Conservation (phyloP, 352 stramenopile genomes). For the Phytopythium sindhum region DNA sequence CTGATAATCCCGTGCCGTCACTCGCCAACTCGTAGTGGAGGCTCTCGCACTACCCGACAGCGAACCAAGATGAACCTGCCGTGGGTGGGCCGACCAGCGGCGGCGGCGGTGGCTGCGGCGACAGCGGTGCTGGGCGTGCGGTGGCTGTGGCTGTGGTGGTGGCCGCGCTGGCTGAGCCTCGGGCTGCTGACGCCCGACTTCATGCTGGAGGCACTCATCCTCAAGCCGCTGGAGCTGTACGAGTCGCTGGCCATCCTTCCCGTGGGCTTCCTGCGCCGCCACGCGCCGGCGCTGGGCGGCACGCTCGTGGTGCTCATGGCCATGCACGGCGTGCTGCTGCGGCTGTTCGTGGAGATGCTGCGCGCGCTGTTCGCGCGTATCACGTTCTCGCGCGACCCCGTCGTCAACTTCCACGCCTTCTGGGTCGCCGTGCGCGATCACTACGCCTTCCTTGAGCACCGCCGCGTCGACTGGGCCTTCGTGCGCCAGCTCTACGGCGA, state of each 20-base stretch:
- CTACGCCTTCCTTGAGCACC: slow-evolving; percentile 55
- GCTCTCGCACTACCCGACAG: no score
- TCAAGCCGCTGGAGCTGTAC: slow-evolving; percentile 72
- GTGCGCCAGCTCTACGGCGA: slow-evolving; percentile 74
- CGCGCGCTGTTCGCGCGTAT: slow-evolving; percentile 67
- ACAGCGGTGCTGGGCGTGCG: slow-evolving; percentile 17
- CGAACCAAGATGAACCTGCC: not conserved
- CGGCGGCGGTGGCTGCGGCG: slow-evolving; percentile 7
- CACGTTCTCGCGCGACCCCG: slow-evolving; percentile 60
- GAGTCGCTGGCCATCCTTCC: slow-evolving; percentile 72
- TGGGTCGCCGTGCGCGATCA: slow-evolving; percentile 65
- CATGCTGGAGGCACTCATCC: slow-evolving; percentile 49
- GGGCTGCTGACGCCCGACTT: slow-evolving; percentile 38
- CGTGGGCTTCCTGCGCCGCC: slow-evolving; percentile 67
- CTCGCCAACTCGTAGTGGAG: not conserved
- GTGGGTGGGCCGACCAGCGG: not conserved
- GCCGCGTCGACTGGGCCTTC: slow-evolving; percentile 58
- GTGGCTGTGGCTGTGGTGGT: slow-evolving; percentile 6
- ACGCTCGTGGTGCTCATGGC: slow-evolving; percentile 78
- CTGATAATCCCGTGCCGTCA: no score
- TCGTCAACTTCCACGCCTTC: slow-evolving; percentile 70
- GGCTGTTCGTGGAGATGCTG: slow-evolving; percentile 58
- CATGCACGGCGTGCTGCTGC: slow-evolving; percentile 67
- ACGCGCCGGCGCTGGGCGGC: slow-evolving; percentile 69
- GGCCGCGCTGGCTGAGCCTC: slow-evolving; percentile 12